Evolutionary conservation across 225 moss, liverwort and hornwort genomes (phyloP).

Genomic region (Anthoceros angustus): DNA sequence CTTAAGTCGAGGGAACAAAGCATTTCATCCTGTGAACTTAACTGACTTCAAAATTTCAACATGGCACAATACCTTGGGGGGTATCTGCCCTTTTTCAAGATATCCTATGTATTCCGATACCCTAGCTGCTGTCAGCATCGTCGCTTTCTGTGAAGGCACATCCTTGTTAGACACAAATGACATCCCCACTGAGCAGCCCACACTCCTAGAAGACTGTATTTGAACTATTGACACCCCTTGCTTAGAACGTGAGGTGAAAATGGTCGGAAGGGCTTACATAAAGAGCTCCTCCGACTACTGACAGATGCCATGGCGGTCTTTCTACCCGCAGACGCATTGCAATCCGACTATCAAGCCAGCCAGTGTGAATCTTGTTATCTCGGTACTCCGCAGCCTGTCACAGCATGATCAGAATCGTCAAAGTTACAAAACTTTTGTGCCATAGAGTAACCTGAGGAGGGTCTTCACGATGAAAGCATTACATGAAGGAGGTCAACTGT

Average conservation of each 20-base stretch:
- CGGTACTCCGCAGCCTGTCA: conserved; percentile 67
- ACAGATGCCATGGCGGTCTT: conserved; percentile 73
- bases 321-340: conserved; percentile 88
- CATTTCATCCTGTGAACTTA: neutral
- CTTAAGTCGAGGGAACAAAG: neutral
- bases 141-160: conserved; percentile 44
- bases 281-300: conserved; percentile 74
- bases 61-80: conserved; percentile 50
- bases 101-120: conserved; percentile 84
- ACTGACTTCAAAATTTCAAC: neutral
- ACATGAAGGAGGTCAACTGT: conserved; percentile 89
- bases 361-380: conserved; percentile 84
- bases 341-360: conserved; percentile 81
- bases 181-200: neutral
- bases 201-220: neutral
- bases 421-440: neutral
- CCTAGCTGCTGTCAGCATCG: conserved; percentile 55
- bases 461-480: conserved; percentile 6
- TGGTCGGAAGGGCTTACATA: conserved; percentile 37
- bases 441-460: too few species aligned
- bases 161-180: neutral
- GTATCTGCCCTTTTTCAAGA: conserved; percentile 89
- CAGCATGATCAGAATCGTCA: conserved; percentile 6
- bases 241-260: neutral
- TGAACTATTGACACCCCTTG: neutral